Evolutionary conservation across 2,329 filamentous ascomycete species (phyloP), one percentile per base, ranked within the genome.

Genomic region (Talaromyces sp.): DNA sequence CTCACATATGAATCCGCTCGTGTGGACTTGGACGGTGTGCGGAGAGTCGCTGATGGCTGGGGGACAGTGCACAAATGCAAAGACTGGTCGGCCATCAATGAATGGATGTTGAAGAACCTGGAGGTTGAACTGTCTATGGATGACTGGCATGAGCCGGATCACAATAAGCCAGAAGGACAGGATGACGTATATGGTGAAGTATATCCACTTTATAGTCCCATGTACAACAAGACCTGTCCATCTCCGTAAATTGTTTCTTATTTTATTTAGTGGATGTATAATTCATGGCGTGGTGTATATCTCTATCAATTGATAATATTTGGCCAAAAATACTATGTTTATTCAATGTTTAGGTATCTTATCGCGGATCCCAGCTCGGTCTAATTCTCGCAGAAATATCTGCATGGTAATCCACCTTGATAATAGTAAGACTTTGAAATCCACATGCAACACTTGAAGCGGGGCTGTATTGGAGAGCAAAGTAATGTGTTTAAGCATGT

Each of bases 1-100:
- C 42, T 58, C n/a, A 58, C 56, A 32, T 58, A 58, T 25, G 56
- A 58, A 36, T 51, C 56, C 22, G 56, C 56, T n/a, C 39, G 56
- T 13, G 30, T 58, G 2, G 56, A 58, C 39, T 32, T 58, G 27
- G 56, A 58, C 25, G 56, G 56, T n/a, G 4, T 17, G 42, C 19
- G 56, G 28, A 58, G 56, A 49, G 56, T 49, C 2, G 56, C 56
- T 11, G 56, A 58, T 58, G 56, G 56, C 17, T 58, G 56, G 56
- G 56, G 28, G 3, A 58, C 56, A 47, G 27, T 32, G 1, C 56
- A 58, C 33, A 42, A 58, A 51, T 58, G 56, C 28, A 58, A 58
- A 33, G 56, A 58, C 56, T 58, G 56, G 56, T 22, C 30, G 27
- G 56, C 56, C 25, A 52, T 58, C 42, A 51, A 58, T 10, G 19